Base-by-base conservation (phyloP, 2,329 filamentous ascomycete genomes). In the Penicillium corylophilum region DNA sequence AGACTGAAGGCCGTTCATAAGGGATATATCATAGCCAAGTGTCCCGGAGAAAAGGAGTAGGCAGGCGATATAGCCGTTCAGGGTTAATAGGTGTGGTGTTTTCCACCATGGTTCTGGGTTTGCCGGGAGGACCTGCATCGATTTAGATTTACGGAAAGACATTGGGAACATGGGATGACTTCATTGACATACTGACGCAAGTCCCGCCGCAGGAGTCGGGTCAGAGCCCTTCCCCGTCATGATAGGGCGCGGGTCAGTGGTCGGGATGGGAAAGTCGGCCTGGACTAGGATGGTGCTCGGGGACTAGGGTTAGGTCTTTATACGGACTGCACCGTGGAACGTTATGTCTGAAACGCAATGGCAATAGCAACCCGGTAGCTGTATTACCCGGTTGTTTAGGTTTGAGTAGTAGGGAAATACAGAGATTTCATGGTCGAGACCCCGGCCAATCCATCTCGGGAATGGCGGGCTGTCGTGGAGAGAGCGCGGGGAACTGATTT, bases 1-100 rank as follows among this genome's bases (percentile, higher is more conserved):
- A 4, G 68, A 63, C 47, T 70, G 59, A 1, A 71, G 64, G 15
- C 67, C 67, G 48, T 71, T 71, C 55, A 64, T 58, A 16, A 55
- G 36, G 5, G 49, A 52, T 5, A 40, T 43, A 18, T 55, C 53
- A 35, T 49, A 55, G 12, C 53, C 53, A n/a, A 38, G 22, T 5
- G 49, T 44, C 1, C 40, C 44, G 26, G 49, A 43, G 29, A 28
- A 49, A 2, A 53, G 10, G 10, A 53, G 6, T 1, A 50, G 18
- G 7, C 26, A 45, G 7, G 24, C 22, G 16, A 50, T 38, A 20
- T 23, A 29, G 13, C 20, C 6, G 18, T 50, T 50, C 9, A 50
- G 48, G 12, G 24, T 26, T 6, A 45, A 12, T 6, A 50, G 48
- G 35, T 50, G 48, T 15, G 42, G 42, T n/a, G 24, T 45, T 20